Evolutionary conservation across 1,139 yeast species (phyloP).

Genomic region (Zhuliangozyma parablackwelliae): DNA sequence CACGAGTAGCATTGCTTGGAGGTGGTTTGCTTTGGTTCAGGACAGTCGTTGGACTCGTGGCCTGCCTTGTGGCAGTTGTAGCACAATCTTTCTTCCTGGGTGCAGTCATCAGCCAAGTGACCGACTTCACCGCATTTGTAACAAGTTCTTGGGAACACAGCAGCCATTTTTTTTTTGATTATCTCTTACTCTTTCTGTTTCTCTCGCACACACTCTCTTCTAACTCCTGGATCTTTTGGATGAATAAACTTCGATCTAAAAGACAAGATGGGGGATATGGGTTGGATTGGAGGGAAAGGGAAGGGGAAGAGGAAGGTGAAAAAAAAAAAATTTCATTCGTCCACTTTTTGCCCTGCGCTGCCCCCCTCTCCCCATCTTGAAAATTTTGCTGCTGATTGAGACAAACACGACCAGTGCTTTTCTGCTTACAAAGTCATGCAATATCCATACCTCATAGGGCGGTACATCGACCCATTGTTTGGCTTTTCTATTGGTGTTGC

Average conservation of each 20-base stretch:
- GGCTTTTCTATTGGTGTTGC: conserved; percentile 55
- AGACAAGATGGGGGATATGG: too few relatives aligned
- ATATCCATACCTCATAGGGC: conserved; percentile 35
- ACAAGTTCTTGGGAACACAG: conserved; percentile 76
- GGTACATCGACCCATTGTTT: conserved; percentile 52
- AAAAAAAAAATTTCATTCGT: not conserved
- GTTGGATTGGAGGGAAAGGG: not conserved
- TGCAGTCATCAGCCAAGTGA: conserved; percentile 85
- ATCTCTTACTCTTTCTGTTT: conserved; percentile 1
- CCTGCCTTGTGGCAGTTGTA: conserved; percentile 92
- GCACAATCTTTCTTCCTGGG: conserved; percentile 78
- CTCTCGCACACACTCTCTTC: not conserved
- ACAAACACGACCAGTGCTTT: too few relatives aligned
- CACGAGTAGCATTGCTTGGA: conserved; percentile 90
- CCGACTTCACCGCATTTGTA: conserved; percentile 92
- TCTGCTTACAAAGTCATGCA: conserved; percentile 17
- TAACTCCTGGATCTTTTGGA: not conserved
- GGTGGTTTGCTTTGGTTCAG: conserved; percentile 78
- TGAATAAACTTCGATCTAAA: not conserved
- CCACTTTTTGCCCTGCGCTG: not conserved
- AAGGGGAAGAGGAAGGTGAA: not conserved
- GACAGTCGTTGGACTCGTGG: conserved; percentile 84
- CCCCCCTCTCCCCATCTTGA: not conserved
- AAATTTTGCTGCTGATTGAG: not conserved
- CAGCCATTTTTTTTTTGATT: conserved; percentile 37